Evolutionary conservation across 108 stramenopile genomes (phyloP).

Genomic region (Cyclostephanos invisitatus): DNA sequence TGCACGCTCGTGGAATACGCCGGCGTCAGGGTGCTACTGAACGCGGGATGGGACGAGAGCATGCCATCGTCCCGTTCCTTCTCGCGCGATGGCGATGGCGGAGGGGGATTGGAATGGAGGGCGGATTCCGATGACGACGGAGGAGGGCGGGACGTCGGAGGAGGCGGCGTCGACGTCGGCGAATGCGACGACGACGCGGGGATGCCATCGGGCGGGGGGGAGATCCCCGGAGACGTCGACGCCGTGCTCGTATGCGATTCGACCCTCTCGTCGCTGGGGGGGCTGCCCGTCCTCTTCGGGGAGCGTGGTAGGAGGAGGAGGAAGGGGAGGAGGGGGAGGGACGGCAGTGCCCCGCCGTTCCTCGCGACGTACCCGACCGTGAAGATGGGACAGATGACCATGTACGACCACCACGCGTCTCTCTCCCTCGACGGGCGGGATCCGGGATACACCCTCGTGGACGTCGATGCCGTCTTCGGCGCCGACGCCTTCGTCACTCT

Average conservation of each 20-base stretch:
- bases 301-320: constrained; percentile 18
- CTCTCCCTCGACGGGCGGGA: constrained; percentile 69
- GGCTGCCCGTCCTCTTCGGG: constrained; percentile 48
- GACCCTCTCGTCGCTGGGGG: constrained; percentile 58
- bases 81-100: too few species aligned
- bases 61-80: constrained; percentile 12
- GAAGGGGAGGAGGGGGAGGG: neutral
- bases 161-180: neutral
- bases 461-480: constrained; percentile 84
- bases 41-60: constrained; percentile 70
- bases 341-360: constrained; percentile 61
- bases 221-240: constrained; percentile 63
- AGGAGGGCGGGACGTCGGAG: neutral
- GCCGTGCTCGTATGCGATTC: constrained; percentile 75
- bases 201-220: constrained; percentile 8
- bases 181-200: neutral
- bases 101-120: too few species aligned
- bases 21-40: constrained; percentile 63
- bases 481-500: constrained; percentile 63
- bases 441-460: constrained; percentile 82
- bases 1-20: constrained; percentile 88
- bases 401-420: constrained; percentile 91
- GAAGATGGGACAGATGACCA: constrained; percentile 97
- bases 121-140: too few species aligned
- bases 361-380: constrained; percentile 92